A percentile compares a stretch with the other conserved stretches of the same genome.
phyloP scores from a whole-genome alignment of 129 eudicot species.

The Heracleum sosnowskyi region DNA sequence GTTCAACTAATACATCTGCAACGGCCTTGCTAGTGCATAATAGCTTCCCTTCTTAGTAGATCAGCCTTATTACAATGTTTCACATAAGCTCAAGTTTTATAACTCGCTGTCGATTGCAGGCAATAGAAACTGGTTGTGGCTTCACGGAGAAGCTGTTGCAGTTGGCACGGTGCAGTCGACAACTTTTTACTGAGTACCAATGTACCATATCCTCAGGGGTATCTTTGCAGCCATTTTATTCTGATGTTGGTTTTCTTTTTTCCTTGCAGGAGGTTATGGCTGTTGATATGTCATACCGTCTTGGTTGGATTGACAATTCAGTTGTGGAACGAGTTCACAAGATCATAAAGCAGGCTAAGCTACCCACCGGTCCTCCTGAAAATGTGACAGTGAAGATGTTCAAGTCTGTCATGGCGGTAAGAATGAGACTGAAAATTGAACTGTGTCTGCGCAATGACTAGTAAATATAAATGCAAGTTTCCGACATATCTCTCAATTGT shows the following conservation, averaged over 20 bases:
- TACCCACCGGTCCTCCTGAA: conserved; percentile 83
- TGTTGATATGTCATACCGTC: conserved; percentile 85
- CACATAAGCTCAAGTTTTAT: not conserved
- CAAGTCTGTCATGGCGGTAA: conserved; percentile 93
- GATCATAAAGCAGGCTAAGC: conserved; percentile 65
- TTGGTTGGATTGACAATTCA: conserved; percentile 90
- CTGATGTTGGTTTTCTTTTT: conserved; percentile 17
- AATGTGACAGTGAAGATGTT: conserved; percentile 88
- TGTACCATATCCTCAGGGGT: not conserved
- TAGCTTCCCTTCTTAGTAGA: not conserved
- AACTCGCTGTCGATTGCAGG: conserved; percentile 35
- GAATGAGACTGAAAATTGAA: conserved; percentile 7
- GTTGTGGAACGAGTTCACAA: conserved; percentile 48
- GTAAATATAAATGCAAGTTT: not conserved
- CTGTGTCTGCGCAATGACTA: not conserved
- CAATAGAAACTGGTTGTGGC: conserved; percentile 94
- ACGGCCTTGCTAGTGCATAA: not conserved
- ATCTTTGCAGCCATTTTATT: not conserved
- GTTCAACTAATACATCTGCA: not conserved
- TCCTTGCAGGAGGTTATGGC: conserved; percentile 91
- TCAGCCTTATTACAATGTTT: not conserved
- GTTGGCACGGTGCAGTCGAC: conserved; percentile 67
- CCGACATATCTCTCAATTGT: too few relatives aligned
- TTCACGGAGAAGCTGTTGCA: conserved; percentile 99
- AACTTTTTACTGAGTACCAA: not conserved